Evolutionary conservation across 345 rosid species (phyloP), one percentile per base, ranked within the genome.

Genomic region (Pugionium dolabratum): DNA sequence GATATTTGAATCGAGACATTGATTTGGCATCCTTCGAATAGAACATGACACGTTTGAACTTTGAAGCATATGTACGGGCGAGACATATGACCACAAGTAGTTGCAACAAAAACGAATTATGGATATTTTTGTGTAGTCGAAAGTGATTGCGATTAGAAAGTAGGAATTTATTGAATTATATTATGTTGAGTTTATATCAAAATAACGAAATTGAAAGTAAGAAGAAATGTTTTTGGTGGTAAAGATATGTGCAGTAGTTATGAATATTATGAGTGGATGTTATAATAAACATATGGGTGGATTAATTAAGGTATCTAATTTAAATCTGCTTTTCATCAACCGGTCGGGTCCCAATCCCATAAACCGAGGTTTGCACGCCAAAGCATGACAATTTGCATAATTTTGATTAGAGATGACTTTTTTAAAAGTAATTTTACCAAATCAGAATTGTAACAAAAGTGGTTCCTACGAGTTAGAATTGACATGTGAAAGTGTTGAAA

Each of bases 271-370:
- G 9, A 41, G 45, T 40, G 28, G 32, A 37, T n/a, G 7, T 39
- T 51, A 31, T 29, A 44, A 11, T 18, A 9, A 10, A 29, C 10
- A 57, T 47, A 11, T 67, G 8, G 46, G 64, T 67, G 59, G 59
- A 29, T 69, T 50, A 32, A 29, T 69, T 50, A 32, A 68, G 44
- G 51, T 40, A 43, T 40, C 60, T 51, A 69, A 53, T 41, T 39
- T 51, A 27, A 42, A 59, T 50, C 2, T 69, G 45, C 53, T 51
- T 69, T 69, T 51, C 30, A 42, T 69, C 37, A 50, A 50, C 51
- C 49, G 33, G 42, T 57, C 62, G 3, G 54, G 70, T 54, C 36
- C 44, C 61, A 43, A 54, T 33, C 35, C 43, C 31, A 32, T 50
- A 29, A 50, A 51, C 33, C 36, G 25, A 3, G 5, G 0, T 34